These are phyloP conservation scores for Termitomyces sp. DNA, from an alignment of 768 basidiomycete genomes.

Conservation along the genomic window DNA sequence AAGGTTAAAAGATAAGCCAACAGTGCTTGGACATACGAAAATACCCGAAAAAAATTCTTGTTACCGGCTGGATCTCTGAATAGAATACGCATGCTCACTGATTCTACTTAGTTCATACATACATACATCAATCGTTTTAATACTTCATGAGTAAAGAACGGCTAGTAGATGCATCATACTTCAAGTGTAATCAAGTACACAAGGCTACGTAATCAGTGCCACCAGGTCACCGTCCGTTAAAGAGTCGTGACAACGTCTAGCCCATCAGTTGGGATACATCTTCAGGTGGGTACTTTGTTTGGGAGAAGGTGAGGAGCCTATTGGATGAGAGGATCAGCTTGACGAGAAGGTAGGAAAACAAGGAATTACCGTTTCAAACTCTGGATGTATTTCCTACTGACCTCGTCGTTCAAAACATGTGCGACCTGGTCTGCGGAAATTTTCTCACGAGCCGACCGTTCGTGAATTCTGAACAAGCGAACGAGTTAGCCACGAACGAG, in stretches of 20 bases:
- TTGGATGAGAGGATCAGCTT: neutral
- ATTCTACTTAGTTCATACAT: neutral
- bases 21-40: neutral
- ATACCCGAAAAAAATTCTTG: neutral
- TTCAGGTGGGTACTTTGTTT: slow-evolving; percentile 92
- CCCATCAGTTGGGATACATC: slow-evolving; percentile 94
- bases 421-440: slow-evolving; percentile 97
- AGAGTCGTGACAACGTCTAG: neutral
- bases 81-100: neutral
- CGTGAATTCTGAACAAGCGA: slow-evolving; percentile 67
- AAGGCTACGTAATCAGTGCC: neutral
- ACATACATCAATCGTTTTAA: neutral
- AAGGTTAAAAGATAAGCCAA: slow-evolving; percentile 25
- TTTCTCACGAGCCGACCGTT: slow-evolving; percentile 95
- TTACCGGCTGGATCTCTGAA: neutral
- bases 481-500: neutral
- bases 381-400: slow-evolving; percentile 97
- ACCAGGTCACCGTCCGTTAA: neutral
- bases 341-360: neutral
- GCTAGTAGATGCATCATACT: neutral
- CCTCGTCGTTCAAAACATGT: slow-evolving; percentile 98
- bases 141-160: neutral
- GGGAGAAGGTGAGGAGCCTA: slow-evolving; percentile 91
- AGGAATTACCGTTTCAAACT: slow-evolving; percentile 80
- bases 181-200: neutral